Evolutionary conservation across 176 grass and related monocot genomes (phyloP).

Genomic region (Leersia perrieri): DNA sequence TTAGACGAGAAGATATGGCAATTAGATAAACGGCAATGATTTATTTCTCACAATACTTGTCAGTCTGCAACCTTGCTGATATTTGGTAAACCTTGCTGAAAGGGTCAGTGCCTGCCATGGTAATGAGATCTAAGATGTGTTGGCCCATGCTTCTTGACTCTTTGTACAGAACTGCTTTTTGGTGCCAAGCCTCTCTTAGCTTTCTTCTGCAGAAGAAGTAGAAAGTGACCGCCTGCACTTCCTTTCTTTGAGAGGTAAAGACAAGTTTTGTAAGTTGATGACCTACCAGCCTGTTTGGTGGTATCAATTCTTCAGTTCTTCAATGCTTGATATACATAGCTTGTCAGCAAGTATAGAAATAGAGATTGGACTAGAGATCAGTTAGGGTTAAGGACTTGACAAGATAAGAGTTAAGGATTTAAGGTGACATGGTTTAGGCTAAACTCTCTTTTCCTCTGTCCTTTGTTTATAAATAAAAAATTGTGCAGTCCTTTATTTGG

Average conservation of each 20-base stretch:
- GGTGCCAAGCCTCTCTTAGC: neutral
- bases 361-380: neutral
- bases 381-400: neutral
- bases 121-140: constrained; percentile 18
- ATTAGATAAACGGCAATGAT: neutral
- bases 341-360: neutral
- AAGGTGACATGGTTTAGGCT: neutral
- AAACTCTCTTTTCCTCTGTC: neutral
- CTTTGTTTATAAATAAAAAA: neutral
- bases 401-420: neutral
- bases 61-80: neutral
- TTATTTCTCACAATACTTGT: neutral
- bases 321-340: neutral
- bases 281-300: constrained; percentile 3
- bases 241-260: constrained; percentile 7
- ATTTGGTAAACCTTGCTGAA: neutral
- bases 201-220: constrained; percentile 15
- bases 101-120: neutral
- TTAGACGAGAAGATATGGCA: neutral
- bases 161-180: constrained; percentile 15
- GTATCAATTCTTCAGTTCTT: neutral
- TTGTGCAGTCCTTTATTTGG: constrained; percentile 14
- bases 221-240: constrained; percentile 21
- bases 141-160: neutral
- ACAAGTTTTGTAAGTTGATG: neutral